Evolutionary conservation across 176 grass and related monocot genomes (phyloP).

Genomic region (Eragrostis curvula): DNA sequence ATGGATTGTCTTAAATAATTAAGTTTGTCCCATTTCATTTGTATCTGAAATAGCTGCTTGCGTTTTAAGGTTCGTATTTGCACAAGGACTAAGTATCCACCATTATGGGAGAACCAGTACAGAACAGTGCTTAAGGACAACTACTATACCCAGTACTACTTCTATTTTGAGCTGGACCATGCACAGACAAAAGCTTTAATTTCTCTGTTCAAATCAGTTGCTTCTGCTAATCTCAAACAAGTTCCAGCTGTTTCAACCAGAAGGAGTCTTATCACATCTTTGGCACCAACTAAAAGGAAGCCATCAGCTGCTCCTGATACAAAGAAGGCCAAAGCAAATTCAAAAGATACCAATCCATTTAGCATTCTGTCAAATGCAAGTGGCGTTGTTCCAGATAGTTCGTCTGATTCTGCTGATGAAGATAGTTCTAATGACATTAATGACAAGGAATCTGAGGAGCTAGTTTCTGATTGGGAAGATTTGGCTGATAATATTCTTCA

Average conservation of each 20-base stretch:
- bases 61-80: conserved; percentile 69
- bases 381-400: conserved; percentile 30
- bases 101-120: conserved; percentile 68
- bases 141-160: conserved; percentile 62
- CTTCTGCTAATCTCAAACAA: conserved; percentile 50
- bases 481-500: conserved; percentile 46
- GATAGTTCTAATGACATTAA: conserved; percentile 43
- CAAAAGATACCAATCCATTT: conserved; percentile 50
- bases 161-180: conserved; percentile 95
- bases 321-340: conserved; percentile 31
- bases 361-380: conserved; percentile 39
- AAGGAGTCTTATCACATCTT: conserved; percentile 24
- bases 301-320: conserved; percentile 16
- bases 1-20: not conserved
- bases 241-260: conserved; percentile 34
- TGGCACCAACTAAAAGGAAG: conserved; percentile 19
- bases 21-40: conserved; percentile 29
- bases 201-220: conserved; percentile 66
- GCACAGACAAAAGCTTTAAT: conserved; percentile 73
- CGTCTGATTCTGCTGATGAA: conserved; percentile 43
- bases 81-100: conserved; percentile 59
- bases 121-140: conserved; percentile 78
- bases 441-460: conserved; percentile 40
- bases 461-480: conserved; percentile 59
- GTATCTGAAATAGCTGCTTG: conserved; percentile 18